Conservation (phyloP, 2,329 filamentous ascomycete genomes). For the Fusarium praegraminearum region DNA sequence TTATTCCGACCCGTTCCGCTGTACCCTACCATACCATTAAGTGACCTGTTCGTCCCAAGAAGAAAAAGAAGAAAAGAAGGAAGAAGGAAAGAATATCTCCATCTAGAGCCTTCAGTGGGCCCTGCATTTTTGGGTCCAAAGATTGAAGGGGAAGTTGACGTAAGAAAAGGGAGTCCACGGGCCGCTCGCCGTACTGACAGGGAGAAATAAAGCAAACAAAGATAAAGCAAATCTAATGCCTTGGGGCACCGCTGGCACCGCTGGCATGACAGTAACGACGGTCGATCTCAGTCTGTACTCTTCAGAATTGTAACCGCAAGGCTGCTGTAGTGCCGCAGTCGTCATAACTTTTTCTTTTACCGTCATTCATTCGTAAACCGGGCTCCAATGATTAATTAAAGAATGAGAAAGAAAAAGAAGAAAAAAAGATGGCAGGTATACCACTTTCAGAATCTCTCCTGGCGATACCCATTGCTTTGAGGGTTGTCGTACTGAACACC, state of each 20-base stretch:
- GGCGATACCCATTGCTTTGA: constrained; percentile 61
- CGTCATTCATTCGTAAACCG: constrained; percentile 46
- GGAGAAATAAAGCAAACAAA: constrained; percentile 29
- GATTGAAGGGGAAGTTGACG: constrained; percentile 22
- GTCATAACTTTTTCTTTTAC: constrained; percentile 45
- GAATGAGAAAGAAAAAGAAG: neutral
- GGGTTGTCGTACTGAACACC: constrained; percentile 72
- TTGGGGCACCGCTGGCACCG: constrained; percentile 13
- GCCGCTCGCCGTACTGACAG: constrained; percentile 33
- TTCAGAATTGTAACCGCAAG: constrained; percentile 27
- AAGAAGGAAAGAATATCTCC: constrained; percentile 7
- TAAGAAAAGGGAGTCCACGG: constrained; percentile 20
- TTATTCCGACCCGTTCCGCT: constrained; percentile 19
- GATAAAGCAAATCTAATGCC: constrained; percentile 37
- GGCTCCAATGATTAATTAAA: constrained; percentile 29
- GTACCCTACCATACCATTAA: constrained; percentile 38
- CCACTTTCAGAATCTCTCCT: constrained; percentile 43
- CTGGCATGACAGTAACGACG: constrained; percentile 20
- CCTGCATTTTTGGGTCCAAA: constrained; percentile 30
- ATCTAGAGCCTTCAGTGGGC: constrained; percentile 11
- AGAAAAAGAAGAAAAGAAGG: constrained; percentile 3
- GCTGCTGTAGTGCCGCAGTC: constrained; percentile 24
- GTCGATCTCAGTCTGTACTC: constrained; percentile 18
- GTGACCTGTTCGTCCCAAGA: constrained; percentile 37
- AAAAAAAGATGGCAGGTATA: constrained; percentile 15